phyloP scores from a whole-genome alignment of 192 early-diverging fungal genomes.

The Backusella australiensis region DNA sequence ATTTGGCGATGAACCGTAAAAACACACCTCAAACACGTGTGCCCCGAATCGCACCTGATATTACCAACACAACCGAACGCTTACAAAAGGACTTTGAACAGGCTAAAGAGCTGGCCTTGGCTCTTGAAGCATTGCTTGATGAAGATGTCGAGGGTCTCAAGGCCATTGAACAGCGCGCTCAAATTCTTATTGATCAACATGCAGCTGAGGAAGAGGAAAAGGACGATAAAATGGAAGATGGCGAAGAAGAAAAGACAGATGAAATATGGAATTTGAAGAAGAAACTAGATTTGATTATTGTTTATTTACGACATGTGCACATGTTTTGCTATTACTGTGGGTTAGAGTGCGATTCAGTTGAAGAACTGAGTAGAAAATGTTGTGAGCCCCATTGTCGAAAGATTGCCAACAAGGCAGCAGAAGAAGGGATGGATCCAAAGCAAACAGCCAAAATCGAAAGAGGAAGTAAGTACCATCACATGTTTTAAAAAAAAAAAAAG shows the following conservation, averaged over 20 bases:
- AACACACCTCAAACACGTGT: constrained; percentile 39
- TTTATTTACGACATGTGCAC: constrained; percentile 88
- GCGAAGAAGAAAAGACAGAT: neutral
- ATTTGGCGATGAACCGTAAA: constrained; percentile 51
- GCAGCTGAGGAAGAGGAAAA: neutral
- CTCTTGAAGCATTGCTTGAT: constrained; percentile 57
- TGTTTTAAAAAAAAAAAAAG: neutral
- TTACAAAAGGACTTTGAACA: constrained; percentile 75
- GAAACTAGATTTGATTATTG: constrained; percentile 77
- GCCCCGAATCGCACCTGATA: constrained; percentile 65
- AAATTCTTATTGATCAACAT: constrained; percentile 16
- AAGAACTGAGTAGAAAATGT: constrained; percentile 85
- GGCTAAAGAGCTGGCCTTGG: constrained; percentile 49
- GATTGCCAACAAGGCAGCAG: constrained; percentile 20
- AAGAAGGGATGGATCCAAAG: neutral
- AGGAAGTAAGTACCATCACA: neutral
- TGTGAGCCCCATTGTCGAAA: constrained; percentile 54
- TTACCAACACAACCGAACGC: constrained; percentile 65
- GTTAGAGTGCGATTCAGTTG: constrained; percentile 72
- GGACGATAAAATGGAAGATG: neutral
- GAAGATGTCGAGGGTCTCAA: constrained; percentile 17
- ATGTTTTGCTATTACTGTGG: constrained; percentile 96
- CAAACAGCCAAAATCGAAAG: neutral
- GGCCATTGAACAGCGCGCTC: constrained; percentile 29
- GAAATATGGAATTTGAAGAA: constrained; percentile 28